Evolutionary conservation across 139 green algal species (phyloP).

Genomic region (Marvania coccoides): DNA sequence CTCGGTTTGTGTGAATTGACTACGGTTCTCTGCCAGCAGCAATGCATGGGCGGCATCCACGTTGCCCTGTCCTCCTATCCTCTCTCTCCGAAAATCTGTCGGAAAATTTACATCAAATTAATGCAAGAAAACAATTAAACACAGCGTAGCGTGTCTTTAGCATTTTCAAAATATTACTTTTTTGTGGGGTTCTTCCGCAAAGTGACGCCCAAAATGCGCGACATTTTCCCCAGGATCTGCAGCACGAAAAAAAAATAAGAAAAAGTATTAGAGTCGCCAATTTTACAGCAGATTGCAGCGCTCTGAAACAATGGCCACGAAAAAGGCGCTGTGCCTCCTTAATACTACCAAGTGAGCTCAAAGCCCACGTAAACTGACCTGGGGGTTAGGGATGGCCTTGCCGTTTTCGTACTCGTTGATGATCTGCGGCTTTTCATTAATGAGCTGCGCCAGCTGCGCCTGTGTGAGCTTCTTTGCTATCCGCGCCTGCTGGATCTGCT

Average conservation of each 20-base stretch:
- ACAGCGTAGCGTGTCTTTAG: no score
- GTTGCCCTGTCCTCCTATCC: no score
- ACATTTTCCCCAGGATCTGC: conserved; percentile 81
- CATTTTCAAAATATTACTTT: no score
- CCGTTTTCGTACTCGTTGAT: conserved; percentile 83
- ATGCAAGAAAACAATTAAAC: no score
- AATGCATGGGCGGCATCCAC: no score
- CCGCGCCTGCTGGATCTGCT: conserved; percentile 81
- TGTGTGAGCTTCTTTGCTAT: conserved; percentile 97
- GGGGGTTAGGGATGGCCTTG: conserved; percentile 94
- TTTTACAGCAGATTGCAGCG: not conserved
- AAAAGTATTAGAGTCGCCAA: not conserved
- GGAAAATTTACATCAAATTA: no score
- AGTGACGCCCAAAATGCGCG: conserved; percentile 70
- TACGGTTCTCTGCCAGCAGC: no score
- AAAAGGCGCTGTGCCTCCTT: not conserved
- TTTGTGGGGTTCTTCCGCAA: conserved; percentile 47
- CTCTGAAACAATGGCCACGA: not conserved
- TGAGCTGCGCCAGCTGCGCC: conserved; percentile 73
- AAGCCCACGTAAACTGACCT: conserved; percentile 51
- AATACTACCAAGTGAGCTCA: not conserved
- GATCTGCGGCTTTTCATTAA: conserved; percentile 95
- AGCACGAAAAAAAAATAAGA: not conserved
- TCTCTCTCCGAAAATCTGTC: no score
- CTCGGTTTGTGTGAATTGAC: no score